A percentile compares a stretch with the other conserved stretches of the same genome.
These are phyloP conservation scores for Pseudocercospora fijiensis DNA, from an alignment of 2,329 filamentous ascomycete genomes.

Conservation along the genomic window DNA sequence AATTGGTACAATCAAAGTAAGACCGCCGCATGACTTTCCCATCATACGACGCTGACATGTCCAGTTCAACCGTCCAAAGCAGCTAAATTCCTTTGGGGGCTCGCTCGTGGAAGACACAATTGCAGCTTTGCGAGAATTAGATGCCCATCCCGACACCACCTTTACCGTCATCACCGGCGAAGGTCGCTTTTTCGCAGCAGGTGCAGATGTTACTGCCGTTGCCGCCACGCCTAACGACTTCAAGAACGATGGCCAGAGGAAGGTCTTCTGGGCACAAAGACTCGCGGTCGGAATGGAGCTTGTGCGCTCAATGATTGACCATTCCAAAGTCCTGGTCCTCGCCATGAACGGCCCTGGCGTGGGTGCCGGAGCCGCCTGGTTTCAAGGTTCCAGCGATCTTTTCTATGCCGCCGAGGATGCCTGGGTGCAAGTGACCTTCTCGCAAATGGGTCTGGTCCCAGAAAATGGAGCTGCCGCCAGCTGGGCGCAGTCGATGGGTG, in stretches of 20 bases:
- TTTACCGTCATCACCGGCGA: conserved; percentile 35
- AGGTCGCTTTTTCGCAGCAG: conserved; percentile 32
- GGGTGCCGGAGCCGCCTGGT: conserved; percentile 34
- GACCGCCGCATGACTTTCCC: background rate
- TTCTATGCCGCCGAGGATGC: conserved; percentile 32
- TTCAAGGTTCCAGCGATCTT: conserved; percentile 31
- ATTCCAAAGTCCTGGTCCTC: conserved; percentile 33
- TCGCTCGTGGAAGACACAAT: conserved; percentile 30
- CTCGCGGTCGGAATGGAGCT: conserved; percentile 30
- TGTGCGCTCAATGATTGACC: conserved; percentile 32
- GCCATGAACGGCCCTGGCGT: conserved; percentile 33
- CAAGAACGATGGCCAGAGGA: conserved; percentile 32
- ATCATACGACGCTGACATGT: background rate
- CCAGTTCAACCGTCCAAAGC: conserved; percentile 33
- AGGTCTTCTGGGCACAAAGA: conserved; percentile 29
- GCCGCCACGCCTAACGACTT: conserved; percentile 20
- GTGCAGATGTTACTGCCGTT: conserved; percentile 31
- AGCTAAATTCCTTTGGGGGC: conserved; percentile 32
- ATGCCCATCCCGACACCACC: conserved; percentile 30
- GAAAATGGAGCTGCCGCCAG: conserved; percentile 31
- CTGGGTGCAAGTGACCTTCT: conserved; percentile 34
- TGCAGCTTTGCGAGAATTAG: conserved; percentile 30
- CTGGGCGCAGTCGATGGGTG: conserved; percentile 31
- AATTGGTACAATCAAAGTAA: conserved; percentile 32
- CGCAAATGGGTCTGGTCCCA: conserved; percentile 31